These are phyloP conservation scores for Penicillium salamii DNA, from an alignment of 495 filamentous ascomycete genomes.

Conservation along the genomic window DNA sequence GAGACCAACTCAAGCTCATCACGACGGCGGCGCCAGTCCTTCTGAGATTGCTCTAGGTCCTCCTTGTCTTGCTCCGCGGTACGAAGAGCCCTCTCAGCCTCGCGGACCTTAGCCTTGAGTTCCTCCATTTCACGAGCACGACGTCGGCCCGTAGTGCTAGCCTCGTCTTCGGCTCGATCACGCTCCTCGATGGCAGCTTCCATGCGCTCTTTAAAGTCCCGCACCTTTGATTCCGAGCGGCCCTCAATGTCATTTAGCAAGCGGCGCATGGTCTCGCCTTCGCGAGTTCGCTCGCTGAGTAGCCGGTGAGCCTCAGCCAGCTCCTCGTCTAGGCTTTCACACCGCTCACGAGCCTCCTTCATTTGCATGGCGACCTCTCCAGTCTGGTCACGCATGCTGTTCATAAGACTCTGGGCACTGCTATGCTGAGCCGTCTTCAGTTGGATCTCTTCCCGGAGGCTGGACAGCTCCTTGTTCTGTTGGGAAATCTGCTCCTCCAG, in stretches of 20 bases:
- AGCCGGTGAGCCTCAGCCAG: slow-evolving; percentile 83
- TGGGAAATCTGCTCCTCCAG: slow-evolving; percentile 68
- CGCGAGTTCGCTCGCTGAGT: slow-evolving; percentile 86
- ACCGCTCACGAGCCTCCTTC: slow-evolving; percentile 80
- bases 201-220: slow-evolving; percentile 87
- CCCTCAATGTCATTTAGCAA: slow-evolving; percentile 84
- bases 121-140: slow-evolving; percentile 85
- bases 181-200: slow-evolving; percentile 87
- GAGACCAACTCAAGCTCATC: slow-evolving; percentile 71
- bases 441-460: slow-evolving; percentile 76
- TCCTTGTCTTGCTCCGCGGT: slow-evolving; percentile 64
- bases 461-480: slow-evolving; percentile 59
- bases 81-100: slow-evolving; percentile 73
- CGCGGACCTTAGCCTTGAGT: slow-evolving; percentile 69
- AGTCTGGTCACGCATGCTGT: slow-evolving; percentile 89
- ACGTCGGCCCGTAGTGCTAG: slow-evolving; percentile 69
- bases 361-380: slow-evolving; percentile 87
- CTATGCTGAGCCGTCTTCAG: slow-evolving; percentile 82
- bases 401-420: slow-evolving; percentile 79
- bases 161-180: slow-evolving; percentile 89
- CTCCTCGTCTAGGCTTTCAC: slow-evolving; percentile 91
- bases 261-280: slow-evolving; percentile 92
- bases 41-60: slow-evolving; percentile 67
- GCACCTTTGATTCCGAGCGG: slow-evolving; percentile 71
- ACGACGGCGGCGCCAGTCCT: slow-evolving; percentile 67